These are phyloP conservation scores for Stagonosporopsis vannaccii DNA, from an alignment of 2,329 filamentous ascomycete species.

Conservation along the genomic window DNA sequence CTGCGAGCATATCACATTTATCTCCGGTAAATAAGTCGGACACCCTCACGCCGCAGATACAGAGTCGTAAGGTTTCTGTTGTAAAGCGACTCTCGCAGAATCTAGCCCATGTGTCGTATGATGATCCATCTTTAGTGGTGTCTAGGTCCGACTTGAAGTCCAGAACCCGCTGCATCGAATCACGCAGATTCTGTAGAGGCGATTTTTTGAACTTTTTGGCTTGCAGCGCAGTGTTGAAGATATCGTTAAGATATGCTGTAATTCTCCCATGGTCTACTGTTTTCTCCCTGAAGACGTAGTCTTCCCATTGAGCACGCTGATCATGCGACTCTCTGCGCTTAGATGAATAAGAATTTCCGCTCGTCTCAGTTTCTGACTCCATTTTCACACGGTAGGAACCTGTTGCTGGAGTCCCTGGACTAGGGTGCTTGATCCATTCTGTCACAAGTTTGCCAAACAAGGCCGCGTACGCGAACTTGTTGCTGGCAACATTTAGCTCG, in stretches of 20 bases:
- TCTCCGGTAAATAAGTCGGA: slow-evolving; percentile 61
- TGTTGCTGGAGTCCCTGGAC: slow-evolving; percentile 9
- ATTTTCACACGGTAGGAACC: background rate
- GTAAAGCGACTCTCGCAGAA: slow-evolving; percentile 49
- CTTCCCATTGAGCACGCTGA: slow-evolving; percentile 60
- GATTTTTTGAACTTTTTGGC: slow-evolving; percentile 50
- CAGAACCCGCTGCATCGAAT: slow-evolving; percentile 43
- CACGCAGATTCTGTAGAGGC: slow-evolving; percentile 51
- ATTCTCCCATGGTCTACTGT: slow-evolving; percentile 58
- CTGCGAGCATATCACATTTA: slow-evolving; percentile 59
- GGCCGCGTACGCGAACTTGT: slow-evolving; percentile 38
- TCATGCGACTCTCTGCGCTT: slow-evolving; percentile 54
- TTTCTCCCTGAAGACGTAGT: slow-evolving; percentile 60
- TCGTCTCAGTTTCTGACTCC: background rate
- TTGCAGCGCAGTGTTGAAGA: slow-evolving; percentile 57
- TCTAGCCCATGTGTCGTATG: background rate
- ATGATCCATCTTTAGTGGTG: slow-evolving; percentile 31
- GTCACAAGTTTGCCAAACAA: slow-evolving; percentile 38
- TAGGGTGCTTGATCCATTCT: slow-evolving; percentile 43
- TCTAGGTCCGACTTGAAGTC: slow-evolving; percentile 30
- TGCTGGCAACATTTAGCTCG: slow-evolving; percentile 38
- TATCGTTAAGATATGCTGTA: slow-evolving; percentile 57
- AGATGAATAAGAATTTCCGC: slow-evolving; percentile 51
- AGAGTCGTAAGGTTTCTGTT: slow-evolving; percentile 51
- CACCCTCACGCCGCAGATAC: slow-evolving; percentile 59